phyloP scores from a whole-genome alignment of 2,329 filamentous ascomycete species.

The Piedraia hortae region DNA sequence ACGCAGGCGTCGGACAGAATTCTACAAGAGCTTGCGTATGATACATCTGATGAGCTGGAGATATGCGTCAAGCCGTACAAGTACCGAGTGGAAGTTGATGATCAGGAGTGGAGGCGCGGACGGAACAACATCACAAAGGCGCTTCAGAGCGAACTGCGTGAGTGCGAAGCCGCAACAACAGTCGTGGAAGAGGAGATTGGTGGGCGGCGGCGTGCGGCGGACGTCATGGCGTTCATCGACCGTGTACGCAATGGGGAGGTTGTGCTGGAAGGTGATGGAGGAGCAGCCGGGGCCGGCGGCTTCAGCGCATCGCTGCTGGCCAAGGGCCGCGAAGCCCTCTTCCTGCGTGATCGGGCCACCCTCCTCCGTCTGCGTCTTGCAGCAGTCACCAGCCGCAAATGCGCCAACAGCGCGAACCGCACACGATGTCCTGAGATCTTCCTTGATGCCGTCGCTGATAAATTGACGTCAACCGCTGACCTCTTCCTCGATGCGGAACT shows the following conservation, averaged over 20 bases:
- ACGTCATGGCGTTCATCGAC: slow-evolving; percentile 79
- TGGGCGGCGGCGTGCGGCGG: slow-evolving; percentile 56
- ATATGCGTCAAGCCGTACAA: slow-evolving; percentile 99
- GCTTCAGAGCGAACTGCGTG: slow-evolving; percentile 64
- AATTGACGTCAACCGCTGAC: slow-evolving; percentile 80
- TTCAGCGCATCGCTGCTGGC: slow-evolving; percentile 65
- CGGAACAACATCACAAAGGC: slow-evolving; percentile 56
- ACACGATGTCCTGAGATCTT: slow-evolving; percentile 95
- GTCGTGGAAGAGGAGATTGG: slow-evolving; percentile 51
- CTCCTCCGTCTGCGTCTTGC: slow-evolving; percentile 73
- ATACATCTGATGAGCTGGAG: slow-evolving; percentile 90
- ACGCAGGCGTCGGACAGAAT: slow-evolving; percentile 73
- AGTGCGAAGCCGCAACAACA: slow-evolving; percentile 55
- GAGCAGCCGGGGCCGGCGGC: slow-evolving; percentile 57
- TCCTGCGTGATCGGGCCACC: slow-evolving; percentile 72
- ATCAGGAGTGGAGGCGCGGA: slow-evolving; percentile 63
- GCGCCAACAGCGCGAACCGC: slow-evolving; percentile 58
- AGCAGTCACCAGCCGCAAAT: slow-evolving; percentile 77
- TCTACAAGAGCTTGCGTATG: slow-evolving; percentile 80
- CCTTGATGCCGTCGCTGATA: slow-evolving; percentile 86
- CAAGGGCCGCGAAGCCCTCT: slow-evolving; percentile 68
- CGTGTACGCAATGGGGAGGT: slow-evolving; percentile 68
- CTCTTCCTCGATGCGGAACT: slow-evolving; percentile 94
- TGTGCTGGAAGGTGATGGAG: slow-evolving; percentile 51
- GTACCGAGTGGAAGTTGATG: slow-evolving; percentile 86